These are phyloP conservation scores for Penicillium sp. DNA, from an alignment of 2,329 filamentous ascomycete genomes.

Conservation along the genomic window DNA sequence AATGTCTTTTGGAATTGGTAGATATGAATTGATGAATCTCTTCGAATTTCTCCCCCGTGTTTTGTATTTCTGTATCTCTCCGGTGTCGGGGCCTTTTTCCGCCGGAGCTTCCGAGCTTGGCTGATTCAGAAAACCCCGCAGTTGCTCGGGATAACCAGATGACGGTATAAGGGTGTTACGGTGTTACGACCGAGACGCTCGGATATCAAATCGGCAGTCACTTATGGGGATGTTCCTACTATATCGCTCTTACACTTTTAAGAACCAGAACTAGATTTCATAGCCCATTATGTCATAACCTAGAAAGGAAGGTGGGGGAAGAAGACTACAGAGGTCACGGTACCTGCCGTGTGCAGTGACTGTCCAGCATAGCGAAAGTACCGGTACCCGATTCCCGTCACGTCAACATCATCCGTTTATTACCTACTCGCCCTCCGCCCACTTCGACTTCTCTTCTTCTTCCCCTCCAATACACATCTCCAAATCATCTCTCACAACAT, in stretches of 20 bases:
- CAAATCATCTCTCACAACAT: conserved; percentile 43
- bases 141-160: too few species aligned
- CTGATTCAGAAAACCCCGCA: conserved; percentile 24
- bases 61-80: too few species aligned
- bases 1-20: conserved; percentile 23
- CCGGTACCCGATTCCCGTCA: conserved; percentile 11
- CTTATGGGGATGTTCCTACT: too few species aligned
- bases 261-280: too few species aligned
- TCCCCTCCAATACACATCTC: conserved; percentile 5
- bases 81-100: conserved; percentile 1
- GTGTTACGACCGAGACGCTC: background rate
- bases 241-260: too few species aligned
- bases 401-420: conserved; percentile 25
- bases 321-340: background rate
- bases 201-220: too few species aligned
- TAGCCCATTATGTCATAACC: conserved; percentile 26
- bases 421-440: conserved; percentile 21
- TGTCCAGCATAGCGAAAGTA: background rate
- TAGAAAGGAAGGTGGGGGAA: conserved; percentile 22
- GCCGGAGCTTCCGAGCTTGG: conserved; percentile 12
- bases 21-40: conserved; percentile 27
- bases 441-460: conserved; percentile 13
- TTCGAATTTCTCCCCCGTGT: too few species aligned
- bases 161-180: conserved; percentile 9
- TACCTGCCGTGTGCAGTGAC: too few species aligned